Evolutionary conservation across 78 protist species (phyloP).

Genomic region (Isochrysis galbana): DNA sequence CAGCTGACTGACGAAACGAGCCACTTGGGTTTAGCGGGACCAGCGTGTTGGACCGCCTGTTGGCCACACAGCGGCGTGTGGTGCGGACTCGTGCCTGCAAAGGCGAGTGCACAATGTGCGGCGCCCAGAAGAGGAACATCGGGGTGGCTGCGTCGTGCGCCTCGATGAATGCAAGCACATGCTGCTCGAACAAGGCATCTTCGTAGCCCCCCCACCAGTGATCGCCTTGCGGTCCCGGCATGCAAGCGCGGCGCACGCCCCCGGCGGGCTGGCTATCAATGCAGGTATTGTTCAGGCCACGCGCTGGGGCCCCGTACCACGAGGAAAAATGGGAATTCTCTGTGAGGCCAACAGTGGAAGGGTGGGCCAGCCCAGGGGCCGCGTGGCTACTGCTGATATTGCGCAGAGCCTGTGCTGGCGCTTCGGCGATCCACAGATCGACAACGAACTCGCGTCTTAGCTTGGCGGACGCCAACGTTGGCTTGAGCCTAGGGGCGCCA

Average conservation of each 20-base stretch:
- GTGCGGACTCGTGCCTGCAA: too few relatives aligned
- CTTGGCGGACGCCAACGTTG: too few relatives aligned
- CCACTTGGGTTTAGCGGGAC: too few relatives aligned
- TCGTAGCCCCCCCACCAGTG: background rate
- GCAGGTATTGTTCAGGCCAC: background rate
- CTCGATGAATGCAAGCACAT: background rate
- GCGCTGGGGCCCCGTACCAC: too few relatives aligned
- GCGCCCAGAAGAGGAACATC: conserved; percentile 8
- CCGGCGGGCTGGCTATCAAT: background rate
- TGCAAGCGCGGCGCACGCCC: background rate
- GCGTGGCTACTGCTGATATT: too few relatives aligned
- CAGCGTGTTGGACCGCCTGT: too few relatives aligned
- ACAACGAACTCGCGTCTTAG: too few relatives aligned
- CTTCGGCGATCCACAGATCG: background rate
- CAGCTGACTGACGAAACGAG: too few relatives aligned
- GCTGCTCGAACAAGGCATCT: background rate
- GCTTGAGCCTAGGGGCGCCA: too few relatives aligned
- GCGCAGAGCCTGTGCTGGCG: background rate
- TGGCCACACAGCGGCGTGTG: too few relatives aligned
- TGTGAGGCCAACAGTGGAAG: background rate
- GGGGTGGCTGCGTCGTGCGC: background rate
- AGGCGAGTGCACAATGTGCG: conserved; percentile 9
- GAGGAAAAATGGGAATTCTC: too few relatives aligned
- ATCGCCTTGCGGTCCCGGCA: background rate
- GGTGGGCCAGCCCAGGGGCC: too few relatives aligned